These are phyloP conservation scores for Hypoxylon sp. DNA, from an alignment of 2,329 filamentous ascomycete species.

Conservation along the genomic window DNA sequence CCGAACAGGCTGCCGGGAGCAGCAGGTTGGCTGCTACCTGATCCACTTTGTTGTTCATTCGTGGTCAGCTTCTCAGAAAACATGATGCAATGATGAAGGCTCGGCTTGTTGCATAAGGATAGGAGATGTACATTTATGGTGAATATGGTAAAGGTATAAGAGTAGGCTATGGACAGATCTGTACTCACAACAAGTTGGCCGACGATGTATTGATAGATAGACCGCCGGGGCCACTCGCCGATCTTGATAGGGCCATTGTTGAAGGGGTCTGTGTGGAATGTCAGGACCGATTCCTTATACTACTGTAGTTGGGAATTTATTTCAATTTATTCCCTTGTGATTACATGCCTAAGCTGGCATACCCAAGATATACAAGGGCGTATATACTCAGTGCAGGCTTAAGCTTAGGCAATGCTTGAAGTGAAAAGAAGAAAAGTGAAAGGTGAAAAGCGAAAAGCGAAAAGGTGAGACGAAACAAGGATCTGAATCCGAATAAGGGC, in stretches of 20 bases:
- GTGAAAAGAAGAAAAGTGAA: neutral
- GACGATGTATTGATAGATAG: constrained; percentile 75
- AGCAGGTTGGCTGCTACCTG: constrained; percentile 53
- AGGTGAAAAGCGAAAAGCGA: neutral
- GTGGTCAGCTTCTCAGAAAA: constrained; percentile 31
- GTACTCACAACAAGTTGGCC: constrained; percentile 70
- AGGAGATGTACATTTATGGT: constrained; percentile 13
- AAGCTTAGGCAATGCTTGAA: neutral
- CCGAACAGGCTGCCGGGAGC: constrained; percentile 55
- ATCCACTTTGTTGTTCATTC: constrained; percentile 50
- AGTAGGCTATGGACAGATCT: neutral
- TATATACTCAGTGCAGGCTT: neutral
- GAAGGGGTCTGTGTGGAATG: constrained; percentile 17
- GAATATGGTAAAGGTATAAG: constrained; percentile 25
- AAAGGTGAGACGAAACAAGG: neutral
- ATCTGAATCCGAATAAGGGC: neutral
- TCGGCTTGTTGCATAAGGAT: constrained; percentile 12
- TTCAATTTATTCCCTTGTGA: constrained; percentile 1
- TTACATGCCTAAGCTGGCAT: constrained; percentile 10
- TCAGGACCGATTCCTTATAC: neutral
- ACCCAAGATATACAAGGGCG: neutral
- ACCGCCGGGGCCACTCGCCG: constrained; percentile 72
- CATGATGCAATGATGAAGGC: constrained; percentile 27
- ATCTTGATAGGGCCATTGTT: constrained; percentile 68
- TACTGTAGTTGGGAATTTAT: neutral